These are phyloP conservation scores for Mallotus nudiflorus DNA, from an alignment of 345 rosid genomes.

Conservation along the genomic window DNA sequence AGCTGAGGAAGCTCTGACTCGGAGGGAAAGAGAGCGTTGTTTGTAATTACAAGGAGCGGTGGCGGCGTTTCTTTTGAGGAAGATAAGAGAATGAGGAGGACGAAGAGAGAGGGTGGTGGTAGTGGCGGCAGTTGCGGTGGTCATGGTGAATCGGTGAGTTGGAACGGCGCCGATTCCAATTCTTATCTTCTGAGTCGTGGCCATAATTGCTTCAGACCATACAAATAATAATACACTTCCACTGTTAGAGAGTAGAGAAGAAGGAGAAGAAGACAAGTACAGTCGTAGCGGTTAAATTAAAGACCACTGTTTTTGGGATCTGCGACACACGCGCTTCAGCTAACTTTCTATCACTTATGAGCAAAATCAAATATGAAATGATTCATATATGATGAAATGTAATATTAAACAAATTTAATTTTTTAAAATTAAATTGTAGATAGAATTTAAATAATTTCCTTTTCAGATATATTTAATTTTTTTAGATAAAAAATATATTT, in stretches of 20 bases:
- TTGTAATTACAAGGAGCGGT: conserved; percentile 33
- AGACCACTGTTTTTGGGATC: not conserved
- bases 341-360: no score
- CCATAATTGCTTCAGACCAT: conserved; percentile 52
- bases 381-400: no score
- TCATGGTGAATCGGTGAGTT: conserved; percentile 31
- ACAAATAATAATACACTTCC: conserved; percentile 22
- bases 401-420: no score
- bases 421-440: no score
- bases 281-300: not conserved
- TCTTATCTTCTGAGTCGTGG: conserved; percentile 34
- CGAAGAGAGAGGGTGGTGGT: conserved; percentile 32
- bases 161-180: conserved; percentile 30
- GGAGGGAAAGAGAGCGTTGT: conserved; percentile 43
- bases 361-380: no score
- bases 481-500: no score
- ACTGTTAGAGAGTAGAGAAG: no score
- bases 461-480: no score
- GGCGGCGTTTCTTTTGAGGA: conserved; percentile 38
- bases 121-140: conserved; percentile 3
- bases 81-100: conserved; percentile 49
- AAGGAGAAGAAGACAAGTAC: not conserved
- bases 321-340: conserved; percentile 8
- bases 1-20: conserved; percentile 63
- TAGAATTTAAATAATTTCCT: no score